These are phyloP conservation scores for Diplodia mutila DNA, from an alignment of 2,329 filamentous ascomycete species.

Conservation along the genomic window DNA sequence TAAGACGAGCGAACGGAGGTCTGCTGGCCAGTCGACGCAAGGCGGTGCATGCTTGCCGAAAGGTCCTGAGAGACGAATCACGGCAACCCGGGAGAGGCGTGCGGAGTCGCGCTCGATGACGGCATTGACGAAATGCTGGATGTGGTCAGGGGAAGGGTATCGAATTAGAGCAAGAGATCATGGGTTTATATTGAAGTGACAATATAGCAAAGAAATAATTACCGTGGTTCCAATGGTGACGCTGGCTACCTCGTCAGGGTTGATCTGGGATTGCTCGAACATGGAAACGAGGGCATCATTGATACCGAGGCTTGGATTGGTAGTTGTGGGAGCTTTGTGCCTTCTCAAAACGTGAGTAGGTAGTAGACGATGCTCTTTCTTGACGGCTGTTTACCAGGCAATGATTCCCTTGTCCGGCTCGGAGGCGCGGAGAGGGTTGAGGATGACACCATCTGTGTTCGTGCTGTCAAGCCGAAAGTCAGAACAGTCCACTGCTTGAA, in stretches of 20 bases:
- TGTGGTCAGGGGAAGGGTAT: background rate
- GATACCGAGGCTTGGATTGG: conserved; percentile 50
- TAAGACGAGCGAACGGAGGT: conserved; percentile 51
- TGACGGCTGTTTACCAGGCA: conserved; percentile 14
- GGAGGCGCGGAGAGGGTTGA: conserved; percentile 34
- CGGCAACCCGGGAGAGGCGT: conserved; percentile 48
- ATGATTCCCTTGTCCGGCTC: conserved; percentile 33
- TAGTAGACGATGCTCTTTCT: background rate
- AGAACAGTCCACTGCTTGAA: background rate
- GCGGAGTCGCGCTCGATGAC: conserved; percentile 46
- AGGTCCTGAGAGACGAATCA: conserved; percentile 59
- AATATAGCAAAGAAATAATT: background rate
- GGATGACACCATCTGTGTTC: conserved; percentile 43
- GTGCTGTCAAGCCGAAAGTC: conserved; percentile 28
- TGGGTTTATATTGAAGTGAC: background rate
- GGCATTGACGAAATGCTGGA: conserved; percentile 60
- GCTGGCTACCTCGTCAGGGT: conserved; percentile 21
- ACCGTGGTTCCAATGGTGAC: conserved; percentile 46
- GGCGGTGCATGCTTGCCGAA: conserved; percentile 58
- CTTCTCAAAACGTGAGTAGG: background rate
- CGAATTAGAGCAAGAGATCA: too few species aligned
- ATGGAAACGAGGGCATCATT: conserved; percentile 43
- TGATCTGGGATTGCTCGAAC: conserved; percentile 37
- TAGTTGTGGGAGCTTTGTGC: conserved; percentile 44
- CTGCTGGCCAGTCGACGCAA: conserved; percentile 57